phyloP scores from a whole-genome alignment of 2,329 filamentous ascomycete species.

The Trichoderma sp. region DNA sequence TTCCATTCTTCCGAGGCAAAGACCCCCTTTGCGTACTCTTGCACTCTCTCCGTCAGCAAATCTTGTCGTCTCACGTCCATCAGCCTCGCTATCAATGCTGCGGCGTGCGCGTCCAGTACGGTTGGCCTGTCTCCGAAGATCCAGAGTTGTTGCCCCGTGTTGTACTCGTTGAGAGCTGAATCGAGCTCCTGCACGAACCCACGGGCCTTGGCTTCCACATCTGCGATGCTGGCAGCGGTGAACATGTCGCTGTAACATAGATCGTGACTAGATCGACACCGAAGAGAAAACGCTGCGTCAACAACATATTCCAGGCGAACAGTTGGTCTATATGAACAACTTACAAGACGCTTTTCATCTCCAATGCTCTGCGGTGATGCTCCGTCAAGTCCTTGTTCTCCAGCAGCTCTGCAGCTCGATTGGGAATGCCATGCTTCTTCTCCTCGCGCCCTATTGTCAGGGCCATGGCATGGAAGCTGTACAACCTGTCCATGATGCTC shows the following conservation, averaged over 20 bases:
- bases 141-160: conserved; percentile 32
- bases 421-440: conserved; percentile 36
- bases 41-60: conserved; percentile 32
- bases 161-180: conserved; percentile 28
- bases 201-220: conserved; percentile 33
- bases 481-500: conserved; percentile 35
- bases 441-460: conserved; percentile 34
- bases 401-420: conserved; percentile 37
- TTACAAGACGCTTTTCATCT: conserved; percentile 40
- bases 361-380: conserved; percentile 36
- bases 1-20: conserved; percentile 36
- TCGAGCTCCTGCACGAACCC: conserved; percentile 34
- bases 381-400: conserved; percentile 36
- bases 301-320: not conserved
- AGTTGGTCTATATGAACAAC: conserved; percentile 14
- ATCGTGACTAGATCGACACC: conserved; percentile 36
- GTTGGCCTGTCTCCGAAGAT: conserved; percentile 38
- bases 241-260: conserved; percentile 33
- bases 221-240: conserved; percentile 34
- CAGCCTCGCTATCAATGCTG: conserved; percentile 33
- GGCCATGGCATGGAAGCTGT: conserved; percentile 35
- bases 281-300: not conserved
- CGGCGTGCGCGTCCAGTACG: conserved; percentile 38
- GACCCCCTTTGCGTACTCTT: conserved; percentile 32
- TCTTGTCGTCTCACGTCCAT: conserved; percentile 35